Conservation (phyloP, 169 alveolate genomes). For the Babesia ovis region DNA sequence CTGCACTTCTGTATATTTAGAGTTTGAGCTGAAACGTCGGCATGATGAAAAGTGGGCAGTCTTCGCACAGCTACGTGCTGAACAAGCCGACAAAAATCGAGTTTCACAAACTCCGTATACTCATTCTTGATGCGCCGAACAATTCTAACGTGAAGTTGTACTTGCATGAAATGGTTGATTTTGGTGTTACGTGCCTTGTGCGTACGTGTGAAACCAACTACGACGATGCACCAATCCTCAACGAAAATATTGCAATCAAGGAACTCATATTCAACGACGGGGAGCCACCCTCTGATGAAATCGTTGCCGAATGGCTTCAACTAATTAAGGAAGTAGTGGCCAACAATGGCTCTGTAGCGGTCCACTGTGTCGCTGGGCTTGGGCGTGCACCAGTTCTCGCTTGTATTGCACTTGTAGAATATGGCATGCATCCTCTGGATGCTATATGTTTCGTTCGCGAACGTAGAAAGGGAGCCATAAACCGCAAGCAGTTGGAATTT, state of each 20-base stretch:
- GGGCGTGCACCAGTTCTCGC: constrained; percentile 92
- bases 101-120: constrained; percentile 79
- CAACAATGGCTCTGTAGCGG: constrained; percentile 85
- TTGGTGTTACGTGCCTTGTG: constrained; percentile 84
- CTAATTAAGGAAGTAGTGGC: constrained; percentile 77
- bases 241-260: constrained; percentile 78
- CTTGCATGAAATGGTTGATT: constrained; percentile 78
- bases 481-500: constrained; percentile 77
- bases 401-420: constrained; percentile 86
- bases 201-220: constrained; percentile 89
- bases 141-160: constrained; percentile 81
- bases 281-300: constrained; percentile 87
- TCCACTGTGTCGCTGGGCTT: constrained; percentile 92
- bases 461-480: constrained; percentile 84
- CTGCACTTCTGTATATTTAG: neutral
- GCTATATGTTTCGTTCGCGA: constrained; percentile 87
- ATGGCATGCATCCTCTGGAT: constrained; percentile 87
- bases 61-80: constrained; percentile 68
- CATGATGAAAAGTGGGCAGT: constrained; percentile 10
- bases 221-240: constrained; percentile 71
- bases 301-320: constrained; percentile 82
- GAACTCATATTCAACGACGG: constrained; percentile 89
- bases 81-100: constrained; percentile 87
- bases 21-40: neutral
- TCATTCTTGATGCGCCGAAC: constrained; percentile 88